Conservation (phyloP, 2,329 filamentous ascomycete genomes). For the Grosmannia clavigera region DNA sequence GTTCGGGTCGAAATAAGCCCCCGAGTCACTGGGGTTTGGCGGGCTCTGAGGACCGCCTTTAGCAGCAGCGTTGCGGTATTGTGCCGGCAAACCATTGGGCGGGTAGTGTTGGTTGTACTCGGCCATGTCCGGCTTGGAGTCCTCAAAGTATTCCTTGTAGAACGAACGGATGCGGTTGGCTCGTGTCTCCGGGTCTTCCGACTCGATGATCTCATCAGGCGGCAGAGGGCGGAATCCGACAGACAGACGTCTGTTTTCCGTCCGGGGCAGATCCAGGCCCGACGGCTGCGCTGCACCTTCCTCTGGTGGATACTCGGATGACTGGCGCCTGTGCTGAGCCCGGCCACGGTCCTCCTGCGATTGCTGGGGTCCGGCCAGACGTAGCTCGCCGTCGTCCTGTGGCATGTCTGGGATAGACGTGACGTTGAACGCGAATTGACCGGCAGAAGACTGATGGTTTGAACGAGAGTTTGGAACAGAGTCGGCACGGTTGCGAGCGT, state of each 20-base stretch:
- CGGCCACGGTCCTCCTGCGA: constrained; percentile 12
- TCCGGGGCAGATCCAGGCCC: constrained; percentile 40
- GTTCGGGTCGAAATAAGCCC: constrained; percentile 53
- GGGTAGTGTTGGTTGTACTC: constrained; percentile 16
- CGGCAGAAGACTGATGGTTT: neutral
- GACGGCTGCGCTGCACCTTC: constrained; percentile 11
- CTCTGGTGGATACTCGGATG: constrained; percentile 15
- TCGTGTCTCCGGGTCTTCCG: constrained; percentile 84
- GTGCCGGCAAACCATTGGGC: constrained; percentile 6
- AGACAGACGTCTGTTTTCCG: constrained; percentile 47
- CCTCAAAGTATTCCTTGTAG: constrained; percentile 99
- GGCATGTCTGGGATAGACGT: constrained; percentile 20
- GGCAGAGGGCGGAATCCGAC: constrained; percentile 75
- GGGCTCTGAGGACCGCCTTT: constrained; percentile 16
- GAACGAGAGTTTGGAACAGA: neutral
- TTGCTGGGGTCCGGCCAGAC: neutral
- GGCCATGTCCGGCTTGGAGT: constrained; percentile 39
- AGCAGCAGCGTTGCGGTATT: constrained; percentile 3
- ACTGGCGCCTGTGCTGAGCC: constrained; percentile 15
- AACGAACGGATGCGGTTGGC: constrained; percentile 97
- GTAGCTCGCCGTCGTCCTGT: constrained; percentile 13
- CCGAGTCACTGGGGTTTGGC: constrained; percentile 55
- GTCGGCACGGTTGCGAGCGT: neutral
- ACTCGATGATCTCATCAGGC: constrained; percentile 63
- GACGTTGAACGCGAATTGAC: constrained; percentile 2